A percentile compares a stretch with the other conserved stretches of the same genome.
Evolutionary conservation across 2,329 filamentous ascomycete genomes (phyloP).

Genomic region (Colletotrichum orbiculare): DNA sequence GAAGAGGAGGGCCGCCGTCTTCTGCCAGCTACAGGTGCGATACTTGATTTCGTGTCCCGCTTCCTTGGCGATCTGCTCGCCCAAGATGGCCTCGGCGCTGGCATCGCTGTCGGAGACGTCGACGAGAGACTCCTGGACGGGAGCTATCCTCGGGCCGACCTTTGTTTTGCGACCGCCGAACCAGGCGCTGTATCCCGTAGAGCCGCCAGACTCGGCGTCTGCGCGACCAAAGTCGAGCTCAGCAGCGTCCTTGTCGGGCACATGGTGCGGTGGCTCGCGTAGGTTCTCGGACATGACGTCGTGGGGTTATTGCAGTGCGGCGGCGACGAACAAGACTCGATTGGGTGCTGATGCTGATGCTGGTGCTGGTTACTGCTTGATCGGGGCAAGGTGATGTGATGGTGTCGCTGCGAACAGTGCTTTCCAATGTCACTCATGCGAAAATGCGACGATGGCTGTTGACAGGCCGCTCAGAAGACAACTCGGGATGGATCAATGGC

Average conservation of each 20-base stretch:
- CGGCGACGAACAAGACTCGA: too few species aligned
- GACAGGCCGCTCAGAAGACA: too few species aligned
- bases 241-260: not conserved
- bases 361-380: too few species aligned
- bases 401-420: too few species aligned
- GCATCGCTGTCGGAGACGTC: conserved; percentile 55
- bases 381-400: too few species aligned
- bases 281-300: conserved; percentile 23
- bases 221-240: conserved; percentile 15
- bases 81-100: conserved; percentile 61
- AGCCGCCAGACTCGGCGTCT: conserved; percentile 27
- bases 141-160: conserved; percentile 64
- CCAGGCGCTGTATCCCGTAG: conserved; percentile 31
- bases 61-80: conserved; percentile 80
- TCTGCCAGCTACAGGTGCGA: conserved; percentile 92
- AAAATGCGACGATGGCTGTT: too few species aligned
- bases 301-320: not conserved
- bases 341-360: too few species aligned
- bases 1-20: conserved; percentile 91
- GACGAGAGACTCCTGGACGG: conserved; percentile 50
- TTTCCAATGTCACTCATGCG: too few species aligned
- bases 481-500: too few species aligned
- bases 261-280: conserved; percentile 8
- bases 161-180: conserved; percentile 54
- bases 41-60: conserved; percentile 86